Evolutionary conservation across 2,329 filamentous ascomycete genomes (phyloP), one percentile per base, ranked within the genome.

Genomic region (Sarocladium oryzae): DNA sequence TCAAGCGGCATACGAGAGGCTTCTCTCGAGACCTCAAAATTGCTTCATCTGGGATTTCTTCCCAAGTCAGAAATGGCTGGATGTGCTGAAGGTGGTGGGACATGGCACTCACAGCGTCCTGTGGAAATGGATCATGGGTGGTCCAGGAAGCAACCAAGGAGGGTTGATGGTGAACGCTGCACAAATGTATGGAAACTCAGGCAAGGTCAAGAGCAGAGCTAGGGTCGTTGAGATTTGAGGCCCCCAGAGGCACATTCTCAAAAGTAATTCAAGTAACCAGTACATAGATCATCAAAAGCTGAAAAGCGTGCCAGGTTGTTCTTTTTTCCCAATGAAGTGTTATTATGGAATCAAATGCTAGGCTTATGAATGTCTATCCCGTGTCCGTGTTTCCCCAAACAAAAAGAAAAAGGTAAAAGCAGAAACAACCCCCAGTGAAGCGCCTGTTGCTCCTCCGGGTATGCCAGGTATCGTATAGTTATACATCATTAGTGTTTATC

Each of bases 1-100:
- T 54, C 88, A 95, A 66, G 70, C 70, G 28, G 78, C 78, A 2
- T 90, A 89, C 67, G 88, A 92, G 67, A 71, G 73, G n/a, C 73
- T 89, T 21, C 68, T 79, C 62, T 68, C 70, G 1, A 67, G 67
- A 10, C 68, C 67, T 18, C 65, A 62, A 3, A 68, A 68, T 2
- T 74, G 75, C 0, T 64, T 66, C 0, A 53, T 79, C n/a, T 60
- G 65, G 49, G 75, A 79, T 54, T 56, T 78, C 20, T 52, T 76
- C 11, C 75, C 77, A 4, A 71, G 71, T 53, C 53, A 58, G 1
- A 62, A 65, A 2, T 80, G 78, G 76, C 32, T 71, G 13, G 72
- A 77, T 46, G 69, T 72, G n/a, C 55, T 68, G 5, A 63, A 63
- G 49, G 61, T 81, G 4, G 13, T 79, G 0, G 63, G 63, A 36